phyloP scores from a whole-genome alignment of 352 stramenopile genomes.

The Globisporangium alternatum region DNA sequence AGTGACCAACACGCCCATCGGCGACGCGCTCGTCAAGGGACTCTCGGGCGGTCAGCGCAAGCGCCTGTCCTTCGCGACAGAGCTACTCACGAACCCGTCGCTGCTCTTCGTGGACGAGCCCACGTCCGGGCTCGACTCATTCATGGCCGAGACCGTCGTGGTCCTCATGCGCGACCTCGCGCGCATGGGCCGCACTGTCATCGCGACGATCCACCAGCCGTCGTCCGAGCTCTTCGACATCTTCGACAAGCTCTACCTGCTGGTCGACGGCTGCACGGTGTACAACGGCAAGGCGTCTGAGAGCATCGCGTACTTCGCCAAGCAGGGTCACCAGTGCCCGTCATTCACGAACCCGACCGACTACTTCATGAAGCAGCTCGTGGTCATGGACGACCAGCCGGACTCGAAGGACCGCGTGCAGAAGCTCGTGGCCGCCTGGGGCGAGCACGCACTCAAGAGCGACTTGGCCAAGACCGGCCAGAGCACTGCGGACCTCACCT shows the following conservation, averaged over 20 bases:
- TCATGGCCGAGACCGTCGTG: constrained; percentile 40
- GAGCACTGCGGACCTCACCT: not conserved
- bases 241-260: constrained; percentile 39
- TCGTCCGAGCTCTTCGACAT: constrained; percentile 45
- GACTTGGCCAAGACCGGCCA: not conserved
- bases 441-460: constrained; percentile 1
- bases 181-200: constrained; percentile 70
- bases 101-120: constrained; percentile 81
- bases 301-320: constrained; percentile 31
- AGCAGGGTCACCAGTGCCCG: constrained; percentile 28
- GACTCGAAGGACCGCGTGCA: constrained; percentile 24
- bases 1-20: constrained; percentile 44
- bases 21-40: constrained; percentile 34
- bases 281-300: constrained; percentile 40
- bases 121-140: constrained; percentile 49
- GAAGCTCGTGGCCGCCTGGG: constrained; percentile 22
- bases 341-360: constrained; percentile 41
- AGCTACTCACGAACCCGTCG: constrained; percentile 70
- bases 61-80: constrained; percentile 71
- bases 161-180: constrained; percentile 48
- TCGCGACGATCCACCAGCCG: constrained; percentile 85
- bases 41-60: constrained; percentile 79
- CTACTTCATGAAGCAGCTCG: constrained; percentile 46
- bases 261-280: constrained; percentile 32
- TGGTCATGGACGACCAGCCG: constrained; percentile 26